phyloP scores from a whole-genome alignment of 2,329 filamentous ascomycete species.

The Mycocentrospora acerina region DNA sequence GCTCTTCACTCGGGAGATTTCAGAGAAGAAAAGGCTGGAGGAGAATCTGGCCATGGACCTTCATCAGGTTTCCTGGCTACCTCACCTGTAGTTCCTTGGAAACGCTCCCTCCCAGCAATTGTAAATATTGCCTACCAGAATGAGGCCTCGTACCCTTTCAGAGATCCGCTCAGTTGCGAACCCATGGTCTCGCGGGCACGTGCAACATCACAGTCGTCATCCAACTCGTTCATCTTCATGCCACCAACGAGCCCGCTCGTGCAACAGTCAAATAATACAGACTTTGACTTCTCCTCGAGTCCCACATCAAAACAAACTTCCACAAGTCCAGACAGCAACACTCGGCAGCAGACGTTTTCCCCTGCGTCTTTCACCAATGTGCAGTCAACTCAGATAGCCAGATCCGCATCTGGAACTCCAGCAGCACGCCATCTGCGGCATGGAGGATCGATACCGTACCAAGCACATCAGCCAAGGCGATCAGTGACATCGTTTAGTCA shows the following conservation, averaged over 20 bases:
- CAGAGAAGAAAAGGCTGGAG: conserved; percentile 48
- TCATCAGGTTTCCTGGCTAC: conserved; percentile 40
- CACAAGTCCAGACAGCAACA: conserved; percentile 50
- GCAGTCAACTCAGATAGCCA: conserved; percentile 44
- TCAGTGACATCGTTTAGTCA: conserved; percentile 65
- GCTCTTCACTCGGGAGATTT: conserved; percentile 66
- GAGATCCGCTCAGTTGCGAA: conserved; percentile 15
- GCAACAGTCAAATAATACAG: conserved; percentile 82
- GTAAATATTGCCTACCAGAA: conserved; percentile 25
- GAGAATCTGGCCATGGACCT: conserved; percentile 14
- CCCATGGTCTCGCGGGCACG: conserved; percentile 43
- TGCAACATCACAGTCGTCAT: conserved; percentile 60
- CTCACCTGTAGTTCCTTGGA: conserved; percentile 61
- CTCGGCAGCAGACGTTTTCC: conserved; percentile 72
- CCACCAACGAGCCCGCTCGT: conserved; percentile 90
- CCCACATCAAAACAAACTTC: conserved; percentile 41
- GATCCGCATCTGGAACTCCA: conserved; percentile 33
- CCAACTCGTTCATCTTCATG: conserved; percentile 79
- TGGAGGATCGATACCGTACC: conserved; percentile 65
- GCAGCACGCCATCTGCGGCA: conserved; percentile 51
- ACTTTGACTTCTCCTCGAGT: conserved; percentile 62
- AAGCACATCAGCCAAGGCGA: conserved; percentile 76
- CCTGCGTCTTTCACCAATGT: conserved; percentile 59
- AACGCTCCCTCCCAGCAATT: conserved; percentile 48
- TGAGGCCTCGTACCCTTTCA: conserved; percentile 19